Base-by-base conservation (phyloP, 306 rosid species). In the Vicia villosa region DNA sequence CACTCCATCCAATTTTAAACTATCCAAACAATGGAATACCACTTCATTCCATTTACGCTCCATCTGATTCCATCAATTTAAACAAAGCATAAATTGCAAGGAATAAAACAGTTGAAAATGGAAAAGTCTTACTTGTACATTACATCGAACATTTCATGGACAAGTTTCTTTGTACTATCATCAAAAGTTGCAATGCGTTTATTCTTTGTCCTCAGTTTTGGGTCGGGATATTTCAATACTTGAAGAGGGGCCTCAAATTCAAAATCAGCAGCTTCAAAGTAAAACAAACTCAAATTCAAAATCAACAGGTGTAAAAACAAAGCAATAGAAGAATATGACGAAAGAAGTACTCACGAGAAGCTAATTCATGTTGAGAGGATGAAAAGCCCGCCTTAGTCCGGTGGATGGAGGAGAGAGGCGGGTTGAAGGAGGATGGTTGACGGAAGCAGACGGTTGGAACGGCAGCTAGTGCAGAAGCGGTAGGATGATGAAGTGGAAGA, bases 141-240 rank as follows among this genome's bases (percentile, higher is more conserved):
- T 46, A 94, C 81, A 37, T 88, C 92, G 75, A 94, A 94, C 97
- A 94, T 94, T 74, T 90, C 95, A 38, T 69, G 74, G 14, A 84
- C 97, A 58, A 94, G 73, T 76, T 78, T 94, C 87, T 85, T 86
- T 68, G 88, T 64, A 77, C 80, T 84, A 81, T 84, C 95, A 74
- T 88, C 96, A 40, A 90, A 94, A 2, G 80, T 71, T 5, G 50
- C 82, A 6, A 94, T 74, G 41, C 95, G 85, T 83, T 84, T 90
- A 83, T 90, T 94, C 77, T 66, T 94, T 2, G 80, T 84, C 81
- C 97, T 87, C 75, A 90, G 76, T 70, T 77, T 66, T 11, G 89
- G 95, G 74, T 90, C 86, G 47, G 97, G 97, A 84, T 94, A 88
- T 47, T 86, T 78, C 77, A 88, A 89, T 77, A 90, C 76, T 77